Base-by-base conservation (phyloP, 352 stramenopile genomes). In the Phytopythium mirpurense region DNA sequence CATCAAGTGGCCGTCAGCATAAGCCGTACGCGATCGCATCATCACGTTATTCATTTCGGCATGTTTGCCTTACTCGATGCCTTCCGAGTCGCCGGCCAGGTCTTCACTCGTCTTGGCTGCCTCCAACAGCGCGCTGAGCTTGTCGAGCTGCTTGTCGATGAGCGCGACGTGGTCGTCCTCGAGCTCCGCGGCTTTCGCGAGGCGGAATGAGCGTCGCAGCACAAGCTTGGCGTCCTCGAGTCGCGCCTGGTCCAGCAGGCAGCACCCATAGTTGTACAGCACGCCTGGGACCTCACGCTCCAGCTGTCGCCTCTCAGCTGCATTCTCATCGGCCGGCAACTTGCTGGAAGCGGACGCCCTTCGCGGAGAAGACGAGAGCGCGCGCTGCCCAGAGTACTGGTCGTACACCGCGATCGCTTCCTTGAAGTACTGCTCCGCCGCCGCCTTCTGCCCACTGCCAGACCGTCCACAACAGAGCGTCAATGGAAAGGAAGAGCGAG, bases 201-300 rank as follows among this genome's bases (percentile, higher is more conserved):
- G 54, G 8, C 59, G 55, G 6, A 19, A 37, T 24, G 67, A 60
- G 23, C 64, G 67, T 29, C 63, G 55, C 45, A 76, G 47, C 10
- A 56, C 48, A 7, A 24, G 35, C 12, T 47, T 41, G 9, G 67
- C 67, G 15, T 72, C 63, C n/a, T 26, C 38, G 46, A 51, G 68
- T n/a, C 57, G 67, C 57, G 65, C 27, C 32, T 62, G 55, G 27
- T 50, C 34, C 46, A 68, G 58, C 15, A 76, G 53, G 23, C 65
- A 52, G 24, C 67, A 60, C 26, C 63, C 68, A 34, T 70, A 76
- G 58, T 76, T 76, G 54, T 60, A 70, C 6, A 76, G 43, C 35
- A 72, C 67, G 8, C 47, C 67, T 0, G 67, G 54, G 35, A 76
- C 70, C 50, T 76, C 67, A n/a, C 48, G 34, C 32, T 70, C 60